These are phyloP conservation scores for Phytophthora tubulina DNA, from an alignment of 352 stramenopile species.

Conservation along the genomic window DNA sequence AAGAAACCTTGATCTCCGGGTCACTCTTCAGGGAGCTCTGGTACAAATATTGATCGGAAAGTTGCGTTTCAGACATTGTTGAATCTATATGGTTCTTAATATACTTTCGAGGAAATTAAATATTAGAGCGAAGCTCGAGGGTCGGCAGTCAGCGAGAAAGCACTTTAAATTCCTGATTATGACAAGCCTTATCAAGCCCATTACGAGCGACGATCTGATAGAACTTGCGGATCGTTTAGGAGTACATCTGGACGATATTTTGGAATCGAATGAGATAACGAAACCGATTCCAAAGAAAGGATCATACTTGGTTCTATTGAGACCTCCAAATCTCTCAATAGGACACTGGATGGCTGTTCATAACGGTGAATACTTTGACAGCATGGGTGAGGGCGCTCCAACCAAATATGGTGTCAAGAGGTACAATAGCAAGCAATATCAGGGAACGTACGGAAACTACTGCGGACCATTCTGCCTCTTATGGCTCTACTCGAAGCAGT, in stretches of 20 bases:
- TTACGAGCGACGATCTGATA: slow-evolving; percentile 15
- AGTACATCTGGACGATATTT: slow-evolving; percentile 18
- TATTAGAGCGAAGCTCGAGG: too few species aligned
- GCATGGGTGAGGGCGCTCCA: slow-evolving; percentile 24
- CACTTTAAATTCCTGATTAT: too few species aligned
- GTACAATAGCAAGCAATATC: slow-evolving; percentile 30
- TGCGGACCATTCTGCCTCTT: slow-evolving; percentile 21
- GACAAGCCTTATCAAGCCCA: background rate
- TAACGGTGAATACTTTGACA: slow-evolving; percentile 30
- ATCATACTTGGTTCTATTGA: slow-evolving; percentile 23
- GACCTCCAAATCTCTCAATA: slow-evolving; percentile 10
- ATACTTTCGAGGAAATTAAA: slow-evolving; percentile 16
- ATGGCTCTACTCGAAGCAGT: slow-evolving; percentile 27
- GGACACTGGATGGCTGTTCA: slow-evolving; percentile 20
- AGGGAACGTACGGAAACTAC: slow-evolving; percentile 25
- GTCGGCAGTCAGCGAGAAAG: too few species aligned
- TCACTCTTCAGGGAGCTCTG: slow-evolving; percentile 3
- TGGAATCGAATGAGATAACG: slow-evolving; percentile 25
- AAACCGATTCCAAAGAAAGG: background rate
- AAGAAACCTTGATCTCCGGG: background rate
- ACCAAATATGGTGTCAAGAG: slow-evolving; percentile 11
- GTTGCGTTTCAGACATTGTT: slow-evolving; percentile 25
- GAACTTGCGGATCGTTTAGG: slow-evolving; percentile 7
- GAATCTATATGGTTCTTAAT: slow-evolving; percentile 19
- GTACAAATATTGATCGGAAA: slow-evolving; percentile 23